Evolutionary conservation across 208 protist genomes (phyloP).

Genomic region (Leishmania aethiopica): DNA sequence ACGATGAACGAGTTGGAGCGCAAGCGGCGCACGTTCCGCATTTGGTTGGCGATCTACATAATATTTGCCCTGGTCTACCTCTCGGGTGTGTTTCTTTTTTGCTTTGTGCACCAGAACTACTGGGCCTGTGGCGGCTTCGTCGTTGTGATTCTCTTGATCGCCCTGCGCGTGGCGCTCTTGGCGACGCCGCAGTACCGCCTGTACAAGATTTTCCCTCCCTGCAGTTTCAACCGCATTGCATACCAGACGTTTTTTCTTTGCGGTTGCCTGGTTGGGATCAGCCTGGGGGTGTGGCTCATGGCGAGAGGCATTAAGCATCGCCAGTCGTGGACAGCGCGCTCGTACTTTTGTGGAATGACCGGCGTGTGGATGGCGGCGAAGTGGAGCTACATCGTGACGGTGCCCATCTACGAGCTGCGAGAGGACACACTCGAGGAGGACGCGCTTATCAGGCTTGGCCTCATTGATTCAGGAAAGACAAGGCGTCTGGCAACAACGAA

Average conservation of each 20-base stretch:
- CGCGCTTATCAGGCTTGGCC: conserved; percentile 19
- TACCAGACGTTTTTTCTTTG: conserved; percentile 52
- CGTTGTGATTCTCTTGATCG: conserved; percentile 52
- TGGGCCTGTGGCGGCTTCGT: conserved; percentile 65
- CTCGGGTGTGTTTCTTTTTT: conserved; percentile 45
- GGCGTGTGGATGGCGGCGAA: conserved; percentile 65
- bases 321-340: conserved; percentile 60
- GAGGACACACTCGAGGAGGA: conserved; percentile 50
- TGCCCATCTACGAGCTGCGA: conserved; percentile 49
- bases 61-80: conserved; percentile 56
- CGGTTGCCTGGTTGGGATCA: conserved; percentile 38
- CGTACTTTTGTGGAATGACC: conserved; percentile 79
- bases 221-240: conserved; percentile 33
- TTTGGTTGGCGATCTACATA: conserved; percentile 42
- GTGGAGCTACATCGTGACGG: conserved; percentile 68
- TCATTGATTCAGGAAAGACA: background rate
- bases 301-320: conserved; percentile 44
- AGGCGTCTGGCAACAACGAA: background rate
- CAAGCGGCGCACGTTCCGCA: conserved; percentile 10
- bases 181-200: conserved; percentile 39
- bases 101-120: conserved; percentile 61
- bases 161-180: conserved; percentile 37
- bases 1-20: conserved; percentile 18
- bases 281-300: conserved; percentile 64
- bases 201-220: conserved; percentile 47